phyloP scores from a whole-genome alignment of 2,329 filamentous ascomycete species.

The Microcera coccophila region DNA sequence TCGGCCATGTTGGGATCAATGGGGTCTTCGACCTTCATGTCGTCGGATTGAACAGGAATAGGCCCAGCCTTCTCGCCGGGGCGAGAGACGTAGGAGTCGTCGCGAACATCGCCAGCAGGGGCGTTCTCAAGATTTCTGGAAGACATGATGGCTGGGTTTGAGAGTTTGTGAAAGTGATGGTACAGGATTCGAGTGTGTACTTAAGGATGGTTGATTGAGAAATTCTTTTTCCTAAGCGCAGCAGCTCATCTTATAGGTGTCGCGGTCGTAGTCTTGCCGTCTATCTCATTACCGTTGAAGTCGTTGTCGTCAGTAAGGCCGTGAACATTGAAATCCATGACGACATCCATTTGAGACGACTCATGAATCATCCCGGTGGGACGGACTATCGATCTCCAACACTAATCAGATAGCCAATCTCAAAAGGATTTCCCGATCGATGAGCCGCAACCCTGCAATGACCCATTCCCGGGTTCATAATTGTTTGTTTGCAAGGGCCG shows the following conservation, averaged over 20 bases:
- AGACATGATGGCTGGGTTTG: not conserved
- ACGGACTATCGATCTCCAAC: not conserved
- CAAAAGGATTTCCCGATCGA: conserved; percentile 1
- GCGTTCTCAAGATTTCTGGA: not conserved
- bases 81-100: conserved; percentile 32
- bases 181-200: not conserved
- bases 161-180: not conserved
- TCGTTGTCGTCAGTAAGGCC: not conserved
- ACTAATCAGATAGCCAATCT: not conserved
- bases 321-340: not conserved
- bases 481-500: not conserved
- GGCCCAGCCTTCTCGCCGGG: conserved; percentile 26
- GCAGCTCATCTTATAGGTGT: not conserved
- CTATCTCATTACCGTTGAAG: not conserved
- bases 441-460: not conserved
- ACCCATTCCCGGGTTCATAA: not conserved
- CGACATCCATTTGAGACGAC: not conserved
- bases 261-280: not conserved
- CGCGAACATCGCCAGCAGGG: conserved; percentile 1
- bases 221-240: too few species aligned
- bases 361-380: not conserved
- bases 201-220: too few species aligned
- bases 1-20: conserved; percentile 31
- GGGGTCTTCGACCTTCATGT: conserved; percentile 31
- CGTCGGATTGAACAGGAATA: conserved; percentile 33